Conservation (phyloP, 345 rosid genomes). For the Kernera saxatilis region DNA sequence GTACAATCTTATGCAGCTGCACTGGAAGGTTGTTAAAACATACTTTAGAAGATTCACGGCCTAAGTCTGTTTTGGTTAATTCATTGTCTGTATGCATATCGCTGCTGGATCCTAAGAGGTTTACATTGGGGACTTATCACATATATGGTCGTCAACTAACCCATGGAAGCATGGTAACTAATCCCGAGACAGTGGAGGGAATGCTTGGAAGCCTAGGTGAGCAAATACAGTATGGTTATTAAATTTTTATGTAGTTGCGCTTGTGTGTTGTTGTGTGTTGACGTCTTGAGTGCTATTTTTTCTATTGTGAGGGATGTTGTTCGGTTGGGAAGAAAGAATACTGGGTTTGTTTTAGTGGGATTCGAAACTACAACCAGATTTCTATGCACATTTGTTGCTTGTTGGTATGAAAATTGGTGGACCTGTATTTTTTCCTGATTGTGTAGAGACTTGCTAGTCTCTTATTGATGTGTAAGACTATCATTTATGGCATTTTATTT, state of each 20-base stretch:
- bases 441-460: not conserved
- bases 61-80: slow-evolving; percentile 85
- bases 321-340: not conserved
- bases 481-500: not conserved
- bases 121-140: slow-evolving; percentile 57
- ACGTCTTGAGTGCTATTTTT: not conserved
- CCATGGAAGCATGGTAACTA: slow-evolving; percentile 54
- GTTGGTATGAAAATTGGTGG: slow-evolving; percentile 1
- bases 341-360: not conserved
- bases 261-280: slow-evolving; percentile 12
- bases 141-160: slow-evolving; percentile 54
- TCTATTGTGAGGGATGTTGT: not conserved
- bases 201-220: slow-evolving; percentile 90
- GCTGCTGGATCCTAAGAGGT: slow-evolving; percentile 84
- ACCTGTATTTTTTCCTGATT: not conserved
- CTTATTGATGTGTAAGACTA: not conserved
- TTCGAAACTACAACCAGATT: not conserved
- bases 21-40: slow-evolving; percentile 71
- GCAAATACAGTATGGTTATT: not conserved
- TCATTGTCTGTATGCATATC: slow-evolving; percentile 85
- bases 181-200: slow-evolving; percentile 74
- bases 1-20: slow-evolving; percentile 46
- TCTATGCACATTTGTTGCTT: not conserved
- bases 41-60: slow-evolving; percentile 81
- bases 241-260: slow-evolving; percentile 4